These are phyloP conservation scores for Crucibulum laeve DNA, from an alignment of 768 basidiomycete species.

Conservation along the genomic window DNA sequence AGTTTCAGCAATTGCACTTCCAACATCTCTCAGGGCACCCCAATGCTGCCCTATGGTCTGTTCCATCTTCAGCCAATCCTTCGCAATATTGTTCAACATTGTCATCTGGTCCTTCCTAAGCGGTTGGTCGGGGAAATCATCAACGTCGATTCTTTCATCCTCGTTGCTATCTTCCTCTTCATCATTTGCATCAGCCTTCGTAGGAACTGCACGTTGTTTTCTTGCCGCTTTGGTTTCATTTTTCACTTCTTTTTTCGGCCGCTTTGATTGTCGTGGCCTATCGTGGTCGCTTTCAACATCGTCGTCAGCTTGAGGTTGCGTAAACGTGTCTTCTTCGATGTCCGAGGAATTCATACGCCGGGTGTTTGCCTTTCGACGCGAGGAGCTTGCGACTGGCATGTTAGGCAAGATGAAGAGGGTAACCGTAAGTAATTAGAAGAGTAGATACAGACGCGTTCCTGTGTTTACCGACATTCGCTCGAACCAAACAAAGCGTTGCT, in stretches of 20 bases:
- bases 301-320: constrained; percentile 30
- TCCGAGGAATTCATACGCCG: constrained; percentile 51
- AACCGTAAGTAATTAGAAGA: constrained; percentile 7
- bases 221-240: constrained; percentile 10
- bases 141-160: constrained; percentile 54
- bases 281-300: constrained; percentile 45
- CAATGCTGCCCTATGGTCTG: constrained; percentile 44
- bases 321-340: constrained; percentile 50
- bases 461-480: constrained; percentile 26
- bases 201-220: constrained; percentile 21
- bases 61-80: constrained; percentile 60
- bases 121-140: constrained; percentile 64
- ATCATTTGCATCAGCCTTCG: constrained; percentile 11
- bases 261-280: constrained; percentile 25
- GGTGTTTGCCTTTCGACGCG: constrained; percentile 32
- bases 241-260: constrained; percentile 26
- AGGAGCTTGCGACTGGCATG: constrained; percentile 35
- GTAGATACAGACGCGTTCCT: constrained; percentile 29
- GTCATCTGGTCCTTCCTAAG: constrained; percentile 46
- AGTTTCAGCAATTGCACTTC: constrained; percentile 56
- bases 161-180: constrained; percentile 37
- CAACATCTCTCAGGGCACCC: constrained; percentile 46
- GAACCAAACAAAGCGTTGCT: neutral
- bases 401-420: constrained; percentile 9
- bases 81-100: constrained; percentile 52